A percentile compares a stretch with the other conserved stretches of the same genome.
Evolutionary conservation across 345 rosid genomes (phyloP).

Genomic region (Citrus maxima): DNA sequence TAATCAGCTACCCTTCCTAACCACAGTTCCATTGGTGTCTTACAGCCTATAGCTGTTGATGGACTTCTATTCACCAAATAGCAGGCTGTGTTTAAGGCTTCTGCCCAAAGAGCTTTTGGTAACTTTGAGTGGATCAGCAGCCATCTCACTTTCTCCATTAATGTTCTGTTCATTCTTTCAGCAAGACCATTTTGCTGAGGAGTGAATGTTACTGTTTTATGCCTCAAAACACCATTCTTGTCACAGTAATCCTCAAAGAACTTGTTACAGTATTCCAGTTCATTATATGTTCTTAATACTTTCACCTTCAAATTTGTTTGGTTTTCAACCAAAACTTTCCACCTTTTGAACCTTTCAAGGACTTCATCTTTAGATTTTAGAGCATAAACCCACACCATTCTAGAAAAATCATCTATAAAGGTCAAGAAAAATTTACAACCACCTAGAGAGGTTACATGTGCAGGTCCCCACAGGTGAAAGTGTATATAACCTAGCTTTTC

Average conservation of each 20-base stretch:
- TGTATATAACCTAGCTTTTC: too few species aligned
- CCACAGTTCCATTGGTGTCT: neutral
- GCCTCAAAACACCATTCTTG: neutral
- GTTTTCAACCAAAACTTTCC: too few species aligned
- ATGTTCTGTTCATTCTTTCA: too few species aligned
- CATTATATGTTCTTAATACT: neutral
- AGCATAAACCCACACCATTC: neutral
- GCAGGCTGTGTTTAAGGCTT: neutral
- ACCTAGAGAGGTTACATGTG: too few species aligned
- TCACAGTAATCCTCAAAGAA: too few species aligned
- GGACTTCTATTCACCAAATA: neutral
- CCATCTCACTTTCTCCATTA: too few species aligned
- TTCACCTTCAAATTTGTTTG: neutral
- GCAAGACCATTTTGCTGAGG: neutral
- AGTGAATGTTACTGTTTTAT: neutral
- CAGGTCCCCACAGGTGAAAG: too few species aligned
- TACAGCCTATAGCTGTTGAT: rapidly evolving
- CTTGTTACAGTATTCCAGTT: neutral
- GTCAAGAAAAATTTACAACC: too few species aligned
- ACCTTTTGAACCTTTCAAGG: neutral
- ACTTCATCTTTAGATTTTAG: too few species aligned
- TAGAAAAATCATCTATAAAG: too few species aligned
- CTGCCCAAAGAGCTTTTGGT: neutral
- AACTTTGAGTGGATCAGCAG: too few species aligned
- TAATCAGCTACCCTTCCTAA: too few species aligned